Conservation (phyloP, 2,329 filamentous ascomycete genomes). For the Stachybotrys echinatus region DNA sequence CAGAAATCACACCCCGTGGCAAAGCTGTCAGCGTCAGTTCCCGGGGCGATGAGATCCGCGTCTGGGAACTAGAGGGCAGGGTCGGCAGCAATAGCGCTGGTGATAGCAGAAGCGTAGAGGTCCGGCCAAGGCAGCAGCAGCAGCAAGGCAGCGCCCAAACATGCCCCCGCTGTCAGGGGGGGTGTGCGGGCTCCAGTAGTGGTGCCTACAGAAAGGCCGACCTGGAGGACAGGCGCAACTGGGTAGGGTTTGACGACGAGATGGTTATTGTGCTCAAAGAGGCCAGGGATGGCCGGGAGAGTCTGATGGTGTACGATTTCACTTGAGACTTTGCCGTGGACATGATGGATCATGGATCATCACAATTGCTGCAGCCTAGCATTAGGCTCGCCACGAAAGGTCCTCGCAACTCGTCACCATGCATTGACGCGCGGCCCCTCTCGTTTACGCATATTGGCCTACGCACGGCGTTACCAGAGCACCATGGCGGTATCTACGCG, state of each 20-base stretch:
- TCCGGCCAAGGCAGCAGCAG: conserved; percentile 34
- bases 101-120: conserved; percentile 47
- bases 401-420: neutral
- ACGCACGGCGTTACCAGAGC: too few species aligned
- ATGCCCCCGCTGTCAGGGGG: neutral
- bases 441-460: too few species aligned
- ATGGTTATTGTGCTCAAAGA: conserved; percentile 84
- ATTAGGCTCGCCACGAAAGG: neutral
- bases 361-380: neutral
- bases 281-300: conserved; percentile 60
- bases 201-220: conserved; percentile 9
- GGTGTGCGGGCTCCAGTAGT: neutral
- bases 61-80: conserved; percentile 85
- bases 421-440: neutral
- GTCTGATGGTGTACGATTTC: conserved; percentile 83
- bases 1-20: conserved; percentile 76
- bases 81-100: conserved; percentile 33
- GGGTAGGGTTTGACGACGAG: conserved; percentile 87
- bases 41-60: conserved; percentile 71
- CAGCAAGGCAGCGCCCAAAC: neutral
- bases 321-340: conserved; percentile 34
- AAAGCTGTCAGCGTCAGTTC: conserved; percentile 87
- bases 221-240: conserved; percentile 48
- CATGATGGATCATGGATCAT: neutral
- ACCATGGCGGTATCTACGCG: too few species aligned